Evolutionary conservation across 2,329 filamentous ascomycete species (phyloP).

Genomic region (Botryotinia calthae): DNA sequence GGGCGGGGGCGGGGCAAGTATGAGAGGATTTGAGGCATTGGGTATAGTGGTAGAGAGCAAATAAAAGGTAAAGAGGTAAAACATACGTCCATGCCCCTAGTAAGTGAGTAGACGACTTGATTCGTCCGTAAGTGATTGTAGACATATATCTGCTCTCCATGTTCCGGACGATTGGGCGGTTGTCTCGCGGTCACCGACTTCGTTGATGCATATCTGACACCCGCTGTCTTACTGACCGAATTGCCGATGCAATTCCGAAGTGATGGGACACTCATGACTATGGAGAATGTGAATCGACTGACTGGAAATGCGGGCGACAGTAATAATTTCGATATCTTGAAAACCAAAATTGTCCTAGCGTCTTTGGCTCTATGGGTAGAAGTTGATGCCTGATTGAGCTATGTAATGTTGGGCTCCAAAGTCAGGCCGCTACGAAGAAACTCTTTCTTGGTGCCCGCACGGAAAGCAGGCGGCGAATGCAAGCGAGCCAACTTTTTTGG

Average conservation of each 20-base stretch:
- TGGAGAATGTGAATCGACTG: slow-evolving; percentile 17
- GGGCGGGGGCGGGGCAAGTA: neutral
- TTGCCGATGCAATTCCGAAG: slow-evolving; percentile 19
- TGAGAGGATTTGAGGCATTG: neutral
- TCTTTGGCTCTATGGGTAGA: neutral
- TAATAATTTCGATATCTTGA: slow-evolving; percentile 19
- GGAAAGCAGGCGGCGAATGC: neutral
- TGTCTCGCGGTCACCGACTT: slow-evolving; percentile 8
- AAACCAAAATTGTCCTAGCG: slow-evolving; percentile 22
- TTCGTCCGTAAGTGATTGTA: slow-evolving; percentile 43
- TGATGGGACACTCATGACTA: slow-evolving; percentile 27
- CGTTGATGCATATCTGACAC: slow-evolving; percentile 25
- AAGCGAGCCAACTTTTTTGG: slow-evolving; percentile 10
- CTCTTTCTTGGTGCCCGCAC: neutral
- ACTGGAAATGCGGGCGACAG: neutral
- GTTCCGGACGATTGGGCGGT: slow-evolving; percentile 27
- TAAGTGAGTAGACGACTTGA: slow-evolving; percentile 43
- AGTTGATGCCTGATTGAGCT: neutral
- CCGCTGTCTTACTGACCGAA: neutral
- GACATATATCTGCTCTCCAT: slow-evolving; percentile 42
- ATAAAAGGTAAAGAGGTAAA: neutral
- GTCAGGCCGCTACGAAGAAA: neutral
- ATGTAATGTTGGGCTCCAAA: neutral
- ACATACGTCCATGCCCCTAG: slow-evolving; percentile 39
- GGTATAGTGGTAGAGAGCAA: neutral